Base-by-base conservation (phyloP, 1,139 yeast species). In the Kazachstania sp. region DNA sequence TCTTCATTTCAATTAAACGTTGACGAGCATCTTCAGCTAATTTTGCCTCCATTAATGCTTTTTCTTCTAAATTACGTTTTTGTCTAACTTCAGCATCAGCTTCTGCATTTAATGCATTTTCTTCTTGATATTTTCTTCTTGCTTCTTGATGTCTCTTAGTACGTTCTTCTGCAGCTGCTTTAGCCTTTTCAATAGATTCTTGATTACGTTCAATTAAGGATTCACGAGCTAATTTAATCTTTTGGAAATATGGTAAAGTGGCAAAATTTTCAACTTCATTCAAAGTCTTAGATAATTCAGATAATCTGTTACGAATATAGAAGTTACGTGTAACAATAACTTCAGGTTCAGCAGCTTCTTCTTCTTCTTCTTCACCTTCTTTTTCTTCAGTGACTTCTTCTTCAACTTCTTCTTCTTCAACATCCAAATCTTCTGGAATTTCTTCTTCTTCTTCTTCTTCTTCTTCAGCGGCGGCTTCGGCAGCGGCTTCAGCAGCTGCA, bases 11-110 rank as follows among this genome's bases (percentile, higher is more conserved):
- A 48, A 73, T 70, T 55, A 78, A 79, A 72, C 92, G 87, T 71
- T 85, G 85, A 60, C 77, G 82, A 60, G 80, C 81, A 65, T 90
- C 97, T 53, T 81, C 83, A 52, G 80, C 84, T 58, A 81, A 72
- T 66, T 96, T 82, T 64, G 85, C 90, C 63, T 81, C 84, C 68
- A 88, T 96, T 44, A 94, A 94, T 66, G 78, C 81, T 68, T 81
- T 88, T 59, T 86, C 95, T 54, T 83, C 88, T 54, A 79, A 75
- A 47, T 77, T 65, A 65, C 74, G 79, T 61, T 78, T 83, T 59
- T 77, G 79, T 70, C 77, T 79, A 59, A 77, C 79, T 63, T 83
- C 86, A 60, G 83, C 88, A 47, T 67, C 69, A 49, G 65, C 63
- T 51, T 62, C 63, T 32, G 63, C 62, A 46, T 58, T 50, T 19